phyloP scores from a whole-genome alignment of 2,329 filamentous ascomycete species.

The Cytospora piceae region DNA sequence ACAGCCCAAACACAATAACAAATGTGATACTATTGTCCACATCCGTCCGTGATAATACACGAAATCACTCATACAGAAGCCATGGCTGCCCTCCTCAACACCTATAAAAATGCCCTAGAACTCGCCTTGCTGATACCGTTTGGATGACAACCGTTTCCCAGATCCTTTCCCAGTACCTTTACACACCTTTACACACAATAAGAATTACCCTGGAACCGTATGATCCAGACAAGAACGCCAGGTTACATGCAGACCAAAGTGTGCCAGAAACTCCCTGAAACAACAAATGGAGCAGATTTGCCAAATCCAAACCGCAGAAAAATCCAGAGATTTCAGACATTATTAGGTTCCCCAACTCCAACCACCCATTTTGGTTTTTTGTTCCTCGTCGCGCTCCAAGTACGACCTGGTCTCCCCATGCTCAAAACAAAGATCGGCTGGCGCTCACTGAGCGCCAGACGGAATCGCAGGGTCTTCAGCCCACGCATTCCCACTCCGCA shows the following conservation, averaged over 20 bases:
- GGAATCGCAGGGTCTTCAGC: conserved; percentile 12
- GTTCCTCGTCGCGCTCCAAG: not conserved
- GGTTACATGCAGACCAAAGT: conserved; percentile 5
- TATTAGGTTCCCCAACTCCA: conserved; percentile 9
- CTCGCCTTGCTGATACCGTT: conserved; percentile 1
- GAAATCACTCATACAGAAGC: not conserved
- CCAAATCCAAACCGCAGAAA: conserved; percentile 7
- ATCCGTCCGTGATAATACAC: not conserved
- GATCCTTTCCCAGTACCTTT: not conserved
- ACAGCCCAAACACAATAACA: not conserved
- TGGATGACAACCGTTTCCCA: conserved; percentile 1
- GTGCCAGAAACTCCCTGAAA: conserved; percentile 4
- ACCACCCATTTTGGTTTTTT: not conserved
- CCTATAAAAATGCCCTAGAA: conserved; percentile 3
- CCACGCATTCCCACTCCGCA: conserved; percentile 75
- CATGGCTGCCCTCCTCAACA: conserved; percentile 2
- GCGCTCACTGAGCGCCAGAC: conserved; percentile 2
- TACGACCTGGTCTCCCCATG: not conserved
- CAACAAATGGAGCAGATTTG: conserved; percentile 5
- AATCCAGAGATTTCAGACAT: conserved; percentile 20
- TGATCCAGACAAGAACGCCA: conserved; percentile 7
- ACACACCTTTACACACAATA: not conserved
- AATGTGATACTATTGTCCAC: not conserved
- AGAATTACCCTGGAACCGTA: not conserved
- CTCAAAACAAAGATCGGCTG: not conserved